phyloP scores from a whole-genome alignment of 1,284 basidiomycete species.

The Melampsora larici-populina region DNA sequence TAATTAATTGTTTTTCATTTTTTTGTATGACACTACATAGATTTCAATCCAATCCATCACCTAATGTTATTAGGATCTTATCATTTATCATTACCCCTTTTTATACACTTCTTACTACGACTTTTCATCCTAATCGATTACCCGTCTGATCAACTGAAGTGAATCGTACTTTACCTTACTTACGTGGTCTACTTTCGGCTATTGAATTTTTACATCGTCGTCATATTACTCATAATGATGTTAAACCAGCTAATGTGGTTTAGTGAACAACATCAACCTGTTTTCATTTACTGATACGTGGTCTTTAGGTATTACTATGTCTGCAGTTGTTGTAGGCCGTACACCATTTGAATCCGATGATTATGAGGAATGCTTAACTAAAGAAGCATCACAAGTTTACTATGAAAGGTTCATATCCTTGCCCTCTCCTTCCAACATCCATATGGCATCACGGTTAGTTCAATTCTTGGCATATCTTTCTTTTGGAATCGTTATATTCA shows the following conservation, averaged over 20 bases:
- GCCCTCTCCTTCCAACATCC: not conserved
- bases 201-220: slow-evolving; percentile 80
- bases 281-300: slow-evolving; percentile 65
- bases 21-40: slow-evolving; percentile 66
- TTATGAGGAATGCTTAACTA: slow-evolving; percentile 73
- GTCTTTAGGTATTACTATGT: slow-evolving; percentile 87
- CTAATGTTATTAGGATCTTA: slow-evolving; percentile 79
- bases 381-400: slow-evolving; percentile 73
- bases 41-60: slow-evolving; percentile 10
- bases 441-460: slow-evolving; percentile 63
- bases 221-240: slow-evolving; percentile 88
- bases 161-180: slow-evolving; percentile 71
- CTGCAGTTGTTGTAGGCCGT: slow-evolving; percentile 81
- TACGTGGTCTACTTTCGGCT: slow-evolving; percentile 76
- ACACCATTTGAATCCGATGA: slow-evolving; percentile 85
- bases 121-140: slow-evolving; percentile 62
- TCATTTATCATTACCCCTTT: slow-evolving; percentile 87
- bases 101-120: slow-evolving; percentile 79
- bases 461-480: slow-evolving; percentile 51
- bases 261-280: slow-evolving; percentile 19
- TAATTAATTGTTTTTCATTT: slow-evolving; percentile 76
- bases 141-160: slow-evolving; percentile 76
- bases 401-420: slow-evolving; percentile 61
- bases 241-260: slow-evolving; percentile 65
- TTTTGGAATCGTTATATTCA: not conserved